These are phyloP conservation scores for Rachicladosporium sp. DNA, from an alignment of 2,329 filamentous ascomycete genomes.

Conservation along the genomic window DNA sequence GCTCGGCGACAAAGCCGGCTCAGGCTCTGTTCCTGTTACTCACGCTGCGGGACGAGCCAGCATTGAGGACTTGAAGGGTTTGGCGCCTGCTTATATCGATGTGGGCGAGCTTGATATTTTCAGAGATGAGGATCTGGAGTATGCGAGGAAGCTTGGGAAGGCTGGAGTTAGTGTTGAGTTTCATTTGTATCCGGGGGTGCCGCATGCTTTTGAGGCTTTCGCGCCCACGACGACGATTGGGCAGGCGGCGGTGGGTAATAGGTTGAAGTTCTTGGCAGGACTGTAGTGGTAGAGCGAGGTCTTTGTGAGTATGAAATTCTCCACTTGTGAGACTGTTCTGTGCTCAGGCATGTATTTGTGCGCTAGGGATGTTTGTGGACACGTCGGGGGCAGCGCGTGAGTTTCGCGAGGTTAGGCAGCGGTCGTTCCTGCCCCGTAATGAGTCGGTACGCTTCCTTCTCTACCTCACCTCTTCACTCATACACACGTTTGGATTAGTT, in stretches of 20 bases:
- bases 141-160: conserved; percentile 28
- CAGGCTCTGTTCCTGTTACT: conserved; percentile 23
- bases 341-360: too few species aligned
- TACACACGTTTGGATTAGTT: too few species aligned
- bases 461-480: too few species aligned
- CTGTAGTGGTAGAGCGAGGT: too few species aligned
- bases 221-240: conserved; percentile 8
- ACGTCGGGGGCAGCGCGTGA: too few species aligned
- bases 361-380: too few species aligned
- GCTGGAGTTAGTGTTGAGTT: conserved; percentile 32
- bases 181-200: conserved; percentile 32
- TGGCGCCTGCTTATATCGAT: conserved; percentile 35
- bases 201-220: conserved; percentile 28
- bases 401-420: too few species aligned
- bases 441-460: too few species aligned
- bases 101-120: conserved; percentile 34
- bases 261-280: not conserved
- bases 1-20: conserved; percentile 25
- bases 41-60: conserved; percentile 27
- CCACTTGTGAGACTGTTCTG: too few species aligned
- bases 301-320: too few species aligned
- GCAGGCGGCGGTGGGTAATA: conserved; percentile 3
- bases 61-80: conserved; percentile 21
- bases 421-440: too few species aligned
- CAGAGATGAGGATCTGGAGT: conserved; percentile 30